Percentiles rank a stretch among this genome's conserved stretches.
phyloP scores from a whole-genome alignment of 2,329 filamentous ascomycete genomes.

The Lojkania enalia region DNA sequence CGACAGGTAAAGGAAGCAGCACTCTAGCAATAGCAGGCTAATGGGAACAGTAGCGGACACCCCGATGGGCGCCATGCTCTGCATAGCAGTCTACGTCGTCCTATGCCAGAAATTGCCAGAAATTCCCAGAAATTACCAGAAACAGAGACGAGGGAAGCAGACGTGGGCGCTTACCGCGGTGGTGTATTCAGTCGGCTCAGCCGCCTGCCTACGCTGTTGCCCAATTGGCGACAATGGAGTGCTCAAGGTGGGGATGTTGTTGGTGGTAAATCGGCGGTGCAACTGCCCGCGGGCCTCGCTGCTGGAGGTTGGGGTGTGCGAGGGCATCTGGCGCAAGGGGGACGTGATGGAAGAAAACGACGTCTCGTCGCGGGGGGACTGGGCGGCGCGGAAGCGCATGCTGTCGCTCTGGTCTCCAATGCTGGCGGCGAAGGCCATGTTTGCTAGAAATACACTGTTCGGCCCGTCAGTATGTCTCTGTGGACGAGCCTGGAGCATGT shows the following conservation, averaged over 20 bases:
- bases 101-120: too few species aligned
- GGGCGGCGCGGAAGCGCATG: slow-evolving; percentile 62
- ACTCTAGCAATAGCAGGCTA: slow-evolving; percentile 1
- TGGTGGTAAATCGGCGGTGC: slow-evolving; percentile 91
- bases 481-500: slow-evolving; percentile 19
- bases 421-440: slow-evolving; percentile 67
- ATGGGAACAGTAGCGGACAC: too few species aligned
- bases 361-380: slow-evolving; percentile 73
- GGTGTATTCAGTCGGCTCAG: slow-evolving; percentile 58
- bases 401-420: slow-evolving; percentile 53
- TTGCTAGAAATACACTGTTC: slow-evolving; percentile 46
- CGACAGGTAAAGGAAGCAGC: not conserved
- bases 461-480: slow-evolving; percentile 31
- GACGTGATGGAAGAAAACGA: slow-evolving; percentile 75
- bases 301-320: slow-evolving; percentile 48
- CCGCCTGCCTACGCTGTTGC: slow-evolving; percentile 57
- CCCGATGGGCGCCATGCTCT: too few species aligned
- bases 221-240: slow-evolving; percentile 66
- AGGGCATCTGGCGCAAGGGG: slow-evolving; percentile 65
- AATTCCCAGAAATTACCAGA: too few species aligned
- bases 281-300: slow-evolving; percentile 75
- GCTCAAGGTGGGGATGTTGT: slow-evolving; percentile 76
- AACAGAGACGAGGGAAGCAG: too few species aligned
- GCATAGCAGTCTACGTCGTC: too few species aligned
- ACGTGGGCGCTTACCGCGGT: slow-evolving; percentile 53